Evolutionary conservation across 2,329 filamentous ascomycete genomes (phyloP), one percentile per base, ranked within the genome.

Genomic region (Neofusicoccum kwambonambiense): DNA sequence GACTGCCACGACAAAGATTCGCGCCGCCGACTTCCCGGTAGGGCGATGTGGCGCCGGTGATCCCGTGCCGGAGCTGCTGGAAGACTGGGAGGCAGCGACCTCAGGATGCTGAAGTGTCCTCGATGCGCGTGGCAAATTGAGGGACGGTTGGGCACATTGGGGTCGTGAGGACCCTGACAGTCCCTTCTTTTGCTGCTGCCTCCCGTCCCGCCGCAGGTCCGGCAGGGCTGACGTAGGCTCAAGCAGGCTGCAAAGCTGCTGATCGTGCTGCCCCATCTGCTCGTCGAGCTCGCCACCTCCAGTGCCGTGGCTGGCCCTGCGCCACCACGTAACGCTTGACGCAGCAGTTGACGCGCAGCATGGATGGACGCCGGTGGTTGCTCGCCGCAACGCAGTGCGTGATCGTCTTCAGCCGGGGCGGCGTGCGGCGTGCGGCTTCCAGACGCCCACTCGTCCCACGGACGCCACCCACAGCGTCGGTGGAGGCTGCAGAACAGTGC

Each of bases 1-100:
- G 27, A 7, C 13, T 58, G 54, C 54, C 54, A 60, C 56, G 56
- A 47, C 56, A 37, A 44, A 35, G 56, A 60, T 60, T 37, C 31
- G 41, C 56, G 42, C 56, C 56, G 15, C 27, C 17, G 39, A 37
- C n/a, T 58, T 44, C 39, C 51, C 54, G 37, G 39, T 58, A 41
- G 22, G 39, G 39, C 54, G n/a, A 37, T 27, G 31, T 56, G 52
- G 51, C 37, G 51, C 51, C 27, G 39, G 27, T n/a, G 52, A 57
- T 57, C 52, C 39, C 52, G 22, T 35, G 41, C 56, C 31, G n/a
- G 41, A 35, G 27, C 27, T 15, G 11, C 6, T 37, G 54, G 41
- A 15, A 45, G 27, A 22, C 41, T 44, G 22, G 11, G 37, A 41
- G 52, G 19, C 52, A 27, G 17, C 52, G 41, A 12, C 41, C 22